These are phyloP conservation scores for Leavenworthia alabamica DNA, from an alignment of 345 rosid species.

Conservation along the genomic window DNA sequence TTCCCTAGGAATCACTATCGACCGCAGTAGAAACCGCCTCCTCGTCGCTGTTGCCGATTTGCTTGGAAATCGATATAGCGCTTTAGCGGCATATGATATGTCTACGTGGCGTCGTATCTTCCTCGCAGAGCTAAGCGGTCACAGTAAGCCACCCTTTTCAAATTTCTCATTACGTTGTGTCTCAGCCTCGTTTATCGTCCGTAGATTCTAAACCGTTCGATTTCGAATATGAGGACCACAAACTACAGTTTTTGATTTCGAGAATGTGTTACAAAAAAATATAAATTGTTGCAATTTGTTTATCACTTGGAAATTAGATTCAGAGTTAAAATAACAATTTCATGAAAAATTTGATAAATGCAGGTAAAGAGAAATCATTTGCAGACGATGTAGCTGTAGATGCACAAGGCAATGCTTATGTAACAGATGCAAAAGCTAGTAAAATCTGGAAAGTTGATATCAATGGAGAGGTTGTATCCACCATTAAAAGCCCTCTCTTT, in stretches of 20 bases:
- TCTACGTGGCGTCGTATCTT: conserved; percentile 73
- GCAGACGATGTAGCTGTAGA: conserved; percentile 87
- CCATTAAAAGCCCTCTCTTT: conserved; percentile 55
- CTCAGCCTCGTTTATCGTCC: background rate
- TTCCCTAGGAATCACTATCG: conserved; percentile 59
- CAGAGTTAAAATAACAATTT: too few species aligned
- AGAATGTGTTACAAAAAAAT: too few species aligned
- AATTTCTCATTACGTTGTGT: too few species aligned
- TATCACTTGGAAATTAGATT: background rate
- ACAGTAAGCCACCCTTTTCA: too few species aligned
- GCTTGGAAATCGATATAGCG: conserved; percentile 50
- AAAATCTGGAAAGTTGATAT: conserved; percentile 71
- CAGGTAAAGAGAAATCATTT: conserved; percentile 50
- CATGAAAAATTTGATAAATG: too few species aligned
- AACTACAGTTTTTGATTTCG: too few species aligned
- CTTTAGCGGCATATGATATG: conserved; percentile 79
- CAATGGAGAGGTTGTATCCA: conserved; percentile 49
- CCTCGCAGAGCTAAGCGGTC: conserved; percentile 52
- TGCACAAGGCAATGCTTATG: conserved; percentile 63
- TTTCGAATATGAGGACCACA: too few species aligned
- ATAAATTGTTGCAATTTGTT: background rate
- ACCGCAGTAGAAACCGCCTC: conserved; percentile 60
- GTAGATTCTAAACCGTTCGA: too few species aligned
- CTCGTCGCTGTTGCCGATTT: conserved; percentile 63
- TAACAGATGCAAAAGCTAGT: conserved; percentile 56